Percentiles rank a stretch among this genome's conserved stretches.
phyloP scores from a whole-genome alignment of 2,329 filamentous ascomycete genomes.

The Aspergillus flavus region DNA sequence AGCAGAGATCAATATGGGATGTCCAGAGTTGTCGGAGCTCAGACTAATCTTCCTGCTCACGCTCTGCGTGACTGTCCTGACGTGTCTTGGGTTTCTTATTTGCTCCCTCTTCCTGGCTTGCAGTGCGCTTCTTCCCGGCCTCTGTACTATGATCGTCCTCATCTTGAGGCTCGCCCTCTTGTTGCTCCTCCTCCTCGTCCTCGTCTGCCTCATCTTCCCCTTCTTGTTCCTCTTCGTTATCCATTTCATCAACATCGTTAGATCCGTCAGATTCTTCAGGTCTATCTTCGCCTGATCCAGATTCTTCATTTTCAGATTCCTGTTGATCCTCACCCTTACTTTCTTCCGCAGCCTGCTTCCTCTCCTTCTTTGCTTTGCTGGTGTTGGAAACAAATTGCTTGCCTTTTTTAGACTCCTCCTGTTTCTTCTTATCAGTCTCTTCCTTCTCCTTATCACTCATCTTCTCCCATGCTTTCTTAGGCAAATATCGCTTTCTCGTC shows the following conservation, averaged over 20 bases:
- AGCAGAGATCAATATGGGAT: not conserved
- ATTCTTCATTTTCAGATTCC: slow-evolving; percentile 1
- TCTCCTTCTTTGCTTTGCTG: slow-evolving; percentile 41
- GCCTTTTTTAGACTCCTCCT: slow-evolving; percentile 39
- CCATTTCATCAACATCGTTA: not conserved
- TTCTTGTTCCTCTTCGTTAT: not conserved
- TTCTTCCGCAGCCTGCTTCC: slow-evolving; percentile 41
- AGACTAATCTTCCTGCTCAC: slow-evolving; percentile 3
- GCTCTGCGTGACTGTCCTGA: not conserved
- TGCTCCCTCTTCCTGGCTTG: not conserved
- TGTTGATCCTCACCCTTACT: slow-evolving; percentile 27
- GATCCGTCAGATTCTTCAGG: not conserved
- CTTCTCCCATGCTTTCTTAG: slow-evolving; percentile 53
- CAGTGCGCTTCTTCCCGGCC: not conserved
- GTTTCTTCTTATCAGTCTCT: slow-evolving; percentile 46
- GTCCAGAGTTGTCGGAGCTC: not conserved
- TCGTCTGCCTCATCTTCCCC: not conserved
- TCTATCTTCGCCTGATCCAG: not conserved
- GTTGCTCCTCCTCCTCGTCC: not conserved
- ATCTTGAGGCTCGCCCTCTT: not conserved
- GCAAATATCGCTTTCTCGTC: slow-evolving; percentile 48
- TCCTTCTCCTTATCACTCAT: slow-evolving; percentile 53
- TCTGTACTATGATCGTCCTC: not conserved
- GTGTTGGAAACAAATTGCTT: slow-evolving; percentile 51
- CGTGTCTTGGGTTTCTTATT: not conserved